phyloP scores from a whole-genome alignment of 129 eudicot genomes.

The Centrapalus pauciflorus region DNA sequence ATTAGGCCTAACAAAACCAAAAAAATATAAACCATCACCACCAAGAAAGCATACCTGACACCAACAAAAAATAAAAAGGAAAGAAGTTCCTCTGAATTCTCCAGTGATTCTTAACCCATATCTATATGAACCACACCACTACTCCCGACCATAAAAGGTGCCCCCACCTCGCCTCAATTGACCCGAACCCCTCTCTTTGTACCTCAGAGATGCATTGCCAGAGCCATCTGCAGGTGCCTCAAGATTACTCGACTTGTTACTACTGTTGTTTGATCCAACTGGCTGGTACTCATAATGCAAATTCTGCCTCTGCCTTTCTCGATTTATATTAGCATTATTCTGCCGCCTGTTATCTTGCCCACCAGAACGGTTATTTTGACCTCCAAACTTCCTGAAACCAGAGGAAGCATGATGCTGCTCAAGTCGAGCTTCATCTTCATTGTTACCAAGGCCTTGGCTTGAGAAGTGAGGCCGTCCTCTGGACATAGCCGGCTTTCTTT shows the following conservation, averaged over 20 bases:
- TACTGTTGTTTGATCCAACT: conserved; percentile 52
- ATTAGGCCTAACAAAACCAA: background rate
- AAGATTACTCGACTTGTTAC: conserved; percentile 24
- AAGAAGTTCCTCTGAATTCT: conserved; percentile 7
- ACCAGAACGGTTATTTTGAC: conserved; percentile 38
- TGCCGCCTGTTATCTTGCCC: conserved; percentile 48
- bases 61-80: conserved; percentile 7
- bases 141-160: conserved; percentile 49
- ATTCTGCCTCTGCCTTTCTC: conserved; percentile 62
- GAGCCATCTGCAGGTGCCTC: conserved; percentile 46
- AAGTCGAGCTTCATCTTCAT: conserved; percentile 32
- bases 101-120: conserved; percentile 34
- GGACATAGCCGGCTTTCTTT: conserved; percentile 38
- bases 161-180: too few relatives aligned
- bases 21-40: background rate
- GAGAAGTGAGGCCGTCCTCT: conserved; percentile 40
- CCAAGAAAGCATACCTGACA: conserved; percentile 19
- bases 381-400: conserved; percentile 50
- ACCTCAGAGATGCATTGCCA: conserved; percentile 34
- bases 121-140: conserved; percentile 31
- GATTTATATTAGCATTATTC: conserved; percentile 27
- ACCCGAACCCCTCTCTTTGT: conserved; percentile 51
- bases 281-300: conserved; percentile 86
- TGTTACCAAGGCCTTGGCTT: conserved; percentile 19
- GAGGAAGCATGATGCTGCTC: conserved; percentile 39